Conservation (phyloP, 306 rosid genomes). For the Senna siamea region DNA sequence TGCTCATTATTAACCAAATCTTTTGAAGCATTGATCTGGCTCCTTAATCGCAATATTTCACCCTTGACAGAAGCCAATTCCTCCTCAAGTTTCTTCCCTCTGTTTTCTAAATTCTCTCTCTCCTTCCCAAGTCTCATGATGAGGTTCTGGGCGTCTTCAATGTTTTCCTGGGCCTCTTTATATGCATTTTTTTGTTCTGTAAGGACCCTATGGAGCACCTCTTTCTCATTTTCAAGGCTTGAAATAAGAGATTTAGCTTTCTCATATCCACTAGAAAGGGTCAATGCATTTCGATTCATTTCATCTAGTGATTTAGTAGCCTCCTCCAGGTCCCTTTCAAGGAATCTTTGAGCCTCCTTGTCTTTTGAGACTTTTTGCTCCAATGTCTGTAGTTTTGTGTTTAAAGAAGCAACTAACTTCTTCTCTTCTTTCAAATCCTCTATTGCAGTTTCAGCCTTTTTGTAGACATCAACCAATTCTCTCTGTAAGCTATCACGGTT, state of each 20-base stretch:
- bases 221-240: slow-evolving; percentile 78
- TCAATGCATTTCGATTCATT: slow-evolving; percentile 63
- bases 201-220: slow-evolving; percentile 57
- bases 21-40: slow-evolving; percentile 43
- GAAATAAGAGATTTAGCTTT: slow-evolving; percentile 55
- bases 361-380: slow-evolving; percentile 67
- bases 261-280: slow-evolving; percentile 68
- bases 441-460: slow-evolving; percentile 64
- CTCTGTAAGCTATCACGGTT: slow-evolving; percentile 58
- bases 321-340: slow-evolving; percentile 74
- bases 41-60: slow-evolving; percentile 55
- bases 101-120: slow-evolving; percentile 68
- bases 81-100: slow-evolving; percentile 66
- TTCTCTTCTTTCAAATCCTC: slow-evolving; percentile 67
- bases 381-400: slow-evolving; percentile 55
- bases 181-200: slow-evolving; percentile 59
- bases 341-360: slow-evolving; percentile 58
- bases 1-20: slow-evolving; percentile 43
- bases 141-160: slow-evolving; percentile 82
- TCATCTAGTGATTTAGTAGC: slow-evolving; percentile 83
- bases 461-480: slow-evolving; percentile 64
- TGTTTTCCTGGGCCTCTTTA: slow-evolving; percentile 69
- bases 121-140: slow-evolving; percentile 66
- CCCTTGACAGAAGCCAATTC: slow-evolving; percentile 87
- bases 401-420: slow-evolving; percentile 56